Conservation (phyloP, 768 basidiomycete species). For the Mycena venus region DNA sequence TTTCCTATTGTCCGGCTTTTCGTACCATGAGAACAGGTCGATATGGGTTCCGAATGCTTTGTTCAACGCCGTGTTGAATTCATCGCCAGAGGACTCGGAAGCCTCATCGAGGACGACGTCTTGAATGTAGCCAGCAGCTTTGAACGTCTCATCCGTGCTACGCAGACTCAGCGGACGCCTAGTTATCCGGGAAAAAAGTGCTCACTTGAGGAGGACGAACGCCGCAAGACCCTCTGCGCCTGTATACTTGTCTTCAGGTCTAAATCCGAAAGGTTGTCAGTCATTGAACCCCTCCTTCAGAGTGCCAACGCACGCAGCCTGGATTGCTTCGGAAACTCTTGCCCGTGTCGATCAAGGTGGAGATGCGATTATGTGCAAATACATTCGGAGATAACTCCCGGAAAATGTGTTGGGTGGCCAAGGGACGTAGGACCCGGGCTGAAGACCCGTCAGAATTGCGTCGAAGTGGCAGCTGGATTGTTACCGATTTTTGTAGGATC, state of each 20-base stretch:
- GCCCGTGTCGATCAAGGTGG: too few relatives aligned
- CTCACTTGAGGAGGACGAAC: constrained; percentile 12
- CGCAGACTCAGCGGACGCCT: neutral
- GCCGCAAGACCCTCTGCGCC: constrained; percentile 36
- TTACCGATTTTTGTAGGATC: too few relatives aligned
- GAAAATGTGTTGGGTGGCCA: too few relatives aligned
- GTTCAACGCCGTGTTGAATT: constrained; percentile 30
- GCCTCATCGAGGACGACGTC: too few relatives aligned
- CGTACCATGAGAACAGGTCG: constrained; percentile 35
- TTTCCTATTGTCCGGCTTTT: constrained; percentile 35
- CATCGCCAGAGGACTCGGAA: constrained; percentile 26
- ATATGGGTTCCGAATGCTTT: constrained; percentile 31
- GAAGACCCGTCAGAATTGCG: too few relatives aligned
- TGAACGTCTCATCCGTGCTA: constrained; percentile 34
- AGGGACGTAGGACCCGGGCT: constrained; percentile 42
- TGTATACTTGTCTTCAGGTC: too few relatives aligned
- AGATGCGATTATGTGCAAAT: too few relatives aligned
- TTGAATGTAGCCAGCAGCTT: constrained; percentile 30
- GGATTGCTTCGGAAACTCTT: too few relatives aligned
- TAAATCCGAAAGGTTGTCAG: neutral
- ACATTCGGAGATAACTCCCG: too few relatives aligned
- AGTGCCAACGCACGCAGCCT: neutral
- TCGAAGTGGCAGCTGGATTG: neutral
- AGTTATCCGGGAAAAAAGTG: neutral
- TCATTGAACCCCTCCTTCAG: neutral